Percentiles rank a stretch among this genome's conserved stretches.
Evolutionary conservation across 2,329 filamentous ascomycete species (phyloP).

Genomic region (Orbilia brochopaga): DNA sequence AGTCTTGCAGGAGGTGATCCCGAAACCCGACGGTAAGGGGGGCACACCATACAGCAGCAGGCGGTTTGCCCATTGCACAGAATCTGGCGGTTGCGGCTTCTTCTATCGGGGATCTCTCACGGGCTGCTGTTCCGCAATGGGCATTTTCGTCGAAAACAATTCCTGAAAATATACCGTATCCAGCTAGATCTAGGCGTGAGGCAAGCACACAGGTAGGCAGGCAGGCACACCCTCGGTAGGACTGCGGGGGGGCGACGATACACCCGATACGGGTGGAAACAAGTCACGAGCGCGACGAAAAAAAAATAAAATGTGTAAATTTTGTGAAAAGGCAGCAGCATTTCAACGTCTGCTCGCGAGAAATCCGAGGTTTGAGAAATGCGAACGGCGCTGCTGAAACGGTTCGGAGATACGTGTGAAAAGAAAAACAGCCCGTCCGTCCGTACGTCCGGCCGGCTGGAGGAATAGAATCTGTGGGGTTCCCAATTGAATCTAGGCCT

Average conservation of each 20-base stretch:
- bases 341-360: not conserved
- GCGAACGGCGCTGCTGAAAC: not conserved
- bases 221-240: not conserved
- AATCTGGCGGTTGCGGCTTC: conserved; percentile 47
- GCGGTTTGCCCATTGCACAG: conserved; percentile 19
- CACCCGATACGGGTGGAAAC: not conserved
- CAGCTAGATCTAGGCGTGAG: too few species aligned
- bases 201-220: not conserved
- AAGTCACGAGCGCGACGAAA: not conserved
- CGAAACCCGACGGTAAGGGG: conserved; percentile 49
- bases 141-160: conserved; percentile 13
- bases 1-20: conserved; percentile 35
- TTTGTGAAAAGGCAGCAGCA: not conserved
- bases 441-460: conserved; percentile 12
- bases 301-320: conserved; percentile 12
- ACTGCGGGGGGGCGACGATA: not conserved
- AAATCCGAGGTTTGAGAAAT: not conserved
- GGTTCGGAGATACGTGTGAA: not conserved
- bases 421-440: conserved; percentile 35
- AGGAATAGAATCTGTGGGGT: conserved; percentile 15
- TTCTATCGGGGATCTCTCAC: conserved; percentile 44
- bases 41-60: not conserved
- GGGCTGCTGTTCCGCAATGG: conserved; percentile 41
- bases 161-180: not conserved
- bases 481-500: conserved; percentile 11